Percentiles rank a stretch among this genome's conserved stretches.
These are phyloP conservation scores for Gleditsia sinensis DNA, from an alignment of 306 rosid genomes.

Conservation along the genomic window DNA sequence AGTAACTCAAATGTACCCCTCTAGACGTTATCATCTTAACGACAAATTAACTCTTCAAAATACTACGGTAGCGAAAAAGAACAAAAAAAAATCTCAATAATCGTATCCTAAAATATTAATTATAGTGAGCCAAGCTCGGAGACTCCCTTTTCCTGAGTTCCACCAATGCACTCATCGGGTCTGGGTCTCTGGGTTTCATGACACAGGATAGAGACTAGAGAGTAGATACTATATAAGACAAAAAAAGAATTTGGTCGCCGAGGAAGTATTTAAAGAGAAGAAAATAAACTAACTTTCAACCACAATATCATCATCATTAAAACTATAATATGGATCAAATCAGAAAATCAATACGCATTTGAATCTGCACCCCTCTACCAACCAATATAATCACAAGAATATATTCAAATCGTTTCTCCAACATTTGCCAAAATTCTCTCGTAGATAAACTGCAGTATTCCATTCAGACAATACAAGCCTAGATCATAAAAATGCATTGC, in stretches of 20 bases:
- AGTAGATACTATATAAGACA: not conserved
- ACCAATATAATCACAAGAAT: not conserved
- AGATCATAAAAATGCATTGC: not conserved
- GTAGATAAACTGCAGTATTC: not conserved
- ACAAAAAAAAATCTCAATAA: not conserved
- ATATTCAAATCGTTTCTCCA: not conserved
- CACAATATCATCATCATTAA: not conserved
- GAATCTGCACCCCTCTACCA: not conserved
- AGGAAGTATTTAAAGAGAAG: not conserved
- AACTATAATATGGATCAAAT: not conserved
- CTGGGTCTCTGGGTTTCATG: not conserved
- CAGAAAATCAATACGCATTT: not conserved
- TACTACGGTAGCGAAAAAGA: not conserved
- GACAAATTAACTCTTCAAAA: not conserved
- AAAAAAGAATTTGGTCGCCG: slow-evolving; percentile 1
- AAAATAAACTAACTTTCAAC: not conserved
- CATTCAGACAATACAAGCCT: not conserved
- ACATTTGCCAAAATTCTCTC: not conserved
- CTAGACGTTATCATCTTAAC: not conserved
- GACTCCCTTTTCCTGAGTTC: not conserved
- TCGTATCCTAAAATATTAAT: not conserved
- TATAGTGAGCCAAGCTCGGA: not conserved
- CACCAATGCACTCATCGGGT: not conserved
- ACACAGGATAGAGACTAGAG: not conserved
- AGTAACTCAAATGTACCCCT: not conserved